Conservation (phyloP, 1,139 yeast species). For the Hemisphaericaspora xylofermentans region DNA sequence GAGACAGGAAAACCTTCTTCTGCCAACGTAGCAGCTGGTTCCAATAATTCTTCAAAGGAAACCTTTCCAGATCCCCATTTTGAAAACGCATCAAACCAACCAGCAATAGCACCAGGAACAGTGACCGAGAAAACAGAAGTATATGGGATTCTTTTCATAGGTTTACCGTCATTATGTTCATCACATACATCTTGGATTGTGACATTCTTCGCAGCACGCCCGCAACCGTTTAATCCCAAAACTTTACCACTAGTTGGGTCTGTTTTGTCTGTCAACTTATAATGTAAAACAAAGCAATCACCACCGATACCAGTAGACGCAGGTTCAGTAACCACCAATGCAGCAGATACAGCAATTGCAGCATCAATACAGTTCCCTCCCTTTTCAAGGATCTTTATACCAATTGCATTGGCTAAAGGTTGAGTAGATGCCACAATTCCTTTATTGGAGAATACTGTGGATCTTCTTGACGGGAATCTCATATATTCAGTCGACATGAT, state of each 20-base stretch:
- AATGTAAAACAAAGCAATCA: slow-evolving; percentile 70
- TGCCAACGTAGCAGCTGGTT: slow-evolving; percentile 73
- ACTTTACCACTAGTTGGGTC: slow-evolving; percentile 33
- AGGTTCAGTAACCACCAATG: slow-evolving; percentile 71
- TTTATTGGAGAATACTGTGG: slow-evolving; percentile 72
- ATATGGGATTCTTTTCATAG: slow-evolving; percentile 40
- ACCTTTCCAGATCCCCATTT: slow-evolving; percentile 76
- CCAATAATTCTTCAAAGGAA: slow-evolving; percentile 54
- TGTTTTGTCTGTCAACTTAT: slow-evolving; percentile 43
- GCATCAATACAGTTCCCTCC: slow-evolving; percentile 88
- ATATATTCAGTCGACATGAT: slow-evolving; percentile 17
- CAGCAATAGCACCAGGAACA: slow-evolving; percentile 79
- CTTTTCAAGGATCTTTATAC: slow-evolving; percentile 56
- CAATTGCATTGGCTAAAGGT: slow-evolving; percentile 77
- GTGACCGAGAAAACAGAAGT: slow-evolving; percentile 61
- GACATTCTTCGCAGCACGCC: slow-evolving; percentile 59
- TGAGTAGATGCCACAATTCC: slow-evolving; percentile 79
- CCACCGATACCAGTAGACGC: slow-evolving; percentile 83
- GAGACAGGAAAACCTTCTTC: slow-evolving; percentile 67
- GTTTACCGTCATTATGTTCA: slow-evolving; percentile 40
- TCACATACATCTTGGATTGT: slow-evolving; percentile 50
- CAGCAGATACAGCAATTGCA: slow-evolving; percentile 78
- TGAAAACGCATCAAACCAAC: slow-evolving; percentile 68
- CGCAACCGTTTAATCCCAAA: slow-evolving; percentile 74
- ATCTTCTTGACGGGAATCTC: slow-evolving; percentile 59